Evolutionary conservation across 2,329 filamentous ascomycete species (phyloP).

Genomic region (Paraphaeosphaeria sporulosa): DNA sequence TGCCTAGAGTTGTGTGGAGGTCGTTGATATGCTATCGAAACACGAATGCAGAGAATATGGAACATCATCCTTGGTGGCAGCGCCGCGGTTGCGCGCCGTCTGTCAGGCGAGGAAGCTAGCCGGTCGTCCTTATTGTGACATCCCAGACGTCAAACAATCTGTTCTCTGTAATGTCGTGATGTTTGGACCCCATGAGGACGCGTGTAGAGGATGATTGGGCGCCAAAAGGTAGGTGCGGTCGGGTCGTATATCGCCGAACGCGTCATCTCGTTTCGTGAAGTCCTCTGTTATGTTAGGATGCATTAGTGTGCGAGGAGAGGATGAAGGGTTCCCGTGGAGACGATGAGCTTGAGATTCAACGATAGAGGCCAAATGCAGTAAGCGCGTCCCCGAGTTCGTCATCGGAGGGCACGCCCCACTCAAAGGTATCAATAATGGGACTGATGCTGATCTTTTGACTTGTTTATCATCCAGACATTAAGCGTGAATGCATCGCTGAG

Average conservation of each 20-base stretch:
- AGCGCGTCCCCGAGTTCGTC: background rate
- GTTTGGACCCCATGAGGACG: background rate
- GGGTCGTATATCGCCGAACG: too few species aligned
- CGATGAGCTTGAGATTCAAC: background rate
- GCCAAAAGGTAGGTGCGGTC: background rate
- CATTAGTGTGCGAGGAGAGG: background rate
- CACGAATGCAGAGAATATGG: background rate
- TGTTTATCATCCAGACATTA: conserved; percentile 11
- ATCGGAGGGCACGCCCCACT: background rate
- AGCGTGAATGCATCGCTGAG: conserved; percentile 8
- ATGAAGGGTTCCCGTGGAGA: background rate
- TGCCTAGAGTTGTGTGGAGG: conserved; percentile 1
- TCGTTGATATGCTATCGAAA: background rate
- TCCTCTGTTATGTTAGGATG: background rate
- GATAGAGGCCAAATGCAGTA: background rate
- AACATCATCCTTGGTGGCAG: background rate
- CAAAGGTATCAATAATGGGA: background rate
- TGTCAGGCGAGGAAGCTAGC: background rate
- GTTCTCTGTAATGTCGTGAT: background rate
- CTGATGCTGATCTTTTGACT: background rate
- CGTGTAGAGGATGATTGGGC: background rate
- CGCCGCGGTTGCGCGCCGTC: background rate
- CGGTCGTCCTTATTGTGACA: background rate
- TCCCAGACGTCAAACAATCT: background rate
- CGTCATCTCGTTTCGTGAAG: background rate